Evolutionary conservation across 129 eudicot genomes (phyloP).

Genomic region (Flaveria linearis): DNA sequence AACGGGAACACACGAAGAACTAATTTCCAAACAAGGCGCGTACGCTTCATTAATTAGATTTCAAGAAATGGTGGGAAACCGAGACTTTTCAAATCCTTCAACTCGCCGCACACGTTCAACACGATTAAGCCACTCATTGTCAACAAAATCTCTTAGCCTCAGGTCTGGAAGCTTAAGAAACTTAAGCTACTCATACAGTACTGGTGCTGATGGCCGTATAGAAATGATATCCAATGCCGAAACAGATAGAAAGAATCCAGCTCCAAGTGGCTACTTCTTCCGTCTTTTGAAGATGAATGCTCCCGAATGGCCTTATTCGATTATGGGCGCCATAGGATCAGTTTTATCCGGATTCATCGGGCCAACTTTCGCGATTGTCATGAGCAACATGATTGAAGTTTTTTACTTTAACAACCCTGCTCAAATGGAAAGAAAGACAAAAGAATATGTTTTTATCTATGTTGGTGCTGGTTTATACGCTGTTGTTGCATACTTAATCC

Average conservation of each 20-base stretch:
- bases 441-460: constrained; percentile 87
- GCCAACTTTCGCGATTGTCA: constrained; percentile 96
- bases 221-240: constrained; percentile 97
- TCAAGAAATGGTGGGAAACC: constrained; percentile 96
- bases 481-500: constrained; percentile 92
- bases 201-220: constrained; percentile 93
- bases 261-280: constrained; percentile 80
- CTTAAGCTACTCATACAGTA: constrained; percentile 86
- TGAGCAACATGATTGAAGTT: constrained; percentile 99
- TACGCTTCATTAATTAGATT: constrained; percentile 83
- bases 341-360: constrained; percentile 91
- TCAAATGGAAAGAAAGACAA: constrained; percentile 90
- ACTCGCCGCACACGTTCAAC: constrained; percentile 86
- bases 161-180: constrained; percentile 95
- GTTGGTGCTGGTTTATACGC: constrained; percentile 97
- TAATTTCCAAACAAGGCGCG: constrained; percentile 76
- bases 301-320: constrained; percentile 98
- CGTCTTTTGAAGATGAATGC: constrained; percentile 84
- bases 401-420: constrained; percentile 77
- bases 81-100: constrained; percentile 89
- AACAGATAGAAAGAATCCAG: constrained; percentile 81
- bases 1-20: constrained; percentile 92
- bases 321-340: constrained; percentile 95
- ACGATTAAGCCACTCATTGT: constrained; percentile 78
- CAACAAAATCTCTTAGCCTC: constrained; percentile 87